phyloP scores from a whole-genome alignment of 805 yeast genomes.

The Debaryomyces tyrocola region DNA sequence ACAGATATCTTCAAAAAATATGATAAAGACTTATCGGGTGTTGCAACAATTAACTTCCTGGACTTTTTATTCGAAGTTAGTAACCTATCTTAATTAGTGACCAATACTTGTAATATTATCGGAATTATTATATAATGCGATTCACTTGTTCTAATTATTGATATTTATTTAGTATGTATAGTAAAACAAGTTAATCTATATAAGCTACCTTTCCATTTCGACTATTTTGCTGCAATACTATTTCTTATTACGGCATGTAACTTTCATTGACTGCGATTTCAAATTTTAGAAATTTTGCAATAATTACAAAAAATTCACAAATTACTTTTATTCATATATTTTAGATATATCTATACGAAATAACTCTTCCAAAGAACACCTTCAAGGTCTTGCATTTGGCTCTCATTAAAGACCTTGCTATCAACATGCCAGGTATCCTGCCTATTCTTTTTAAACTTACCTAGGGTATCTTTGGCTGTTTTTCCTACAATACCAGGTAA shows the following conservation, averaged over 20 bases:
- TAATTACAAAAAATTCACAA: neutral
- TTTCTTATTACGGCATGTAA: no score
- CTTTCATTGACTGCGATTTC: no score
- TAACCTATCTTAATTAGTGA: conserved; percentile 21
- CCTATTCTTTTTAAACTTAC: conserved; percentile 85
- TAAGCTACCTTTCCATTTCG: no score
- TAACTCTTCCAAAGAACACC: conserved; percentile 94
- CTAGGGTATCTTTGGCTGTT: conserved; percentile 76
- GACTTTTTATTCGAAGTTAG: conserved; percentile 60
- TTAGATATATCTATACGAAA: conserved; percentile 54
- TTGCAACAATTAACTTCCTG: conserved; percentile 64
- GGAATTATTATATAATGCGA: no score
- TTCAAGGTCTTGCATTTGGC: conserved; percentile 85
- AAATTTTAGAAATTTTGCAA: no score
- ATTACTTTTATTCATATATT: neutral
- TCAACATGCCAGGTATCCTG: conserved; percentile 98
- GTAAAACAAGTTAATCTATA: no score
- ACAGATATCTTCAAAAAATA: conserved; percentile 78
- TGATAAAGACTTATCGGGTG: conserved; percentile 73
- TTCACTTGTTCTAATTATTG: no score
- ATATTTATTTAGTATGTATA: no score
- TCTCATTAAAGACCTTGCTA: conserved; percentile 66
- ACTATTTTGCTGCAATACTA: no score
- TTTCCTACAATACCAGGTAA: conserved; percentile 78
- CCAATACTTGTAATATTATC: neutral